Base-by-base conservation (phyloP, 306 rosid genomes). In the Prunus mume region DNA sequence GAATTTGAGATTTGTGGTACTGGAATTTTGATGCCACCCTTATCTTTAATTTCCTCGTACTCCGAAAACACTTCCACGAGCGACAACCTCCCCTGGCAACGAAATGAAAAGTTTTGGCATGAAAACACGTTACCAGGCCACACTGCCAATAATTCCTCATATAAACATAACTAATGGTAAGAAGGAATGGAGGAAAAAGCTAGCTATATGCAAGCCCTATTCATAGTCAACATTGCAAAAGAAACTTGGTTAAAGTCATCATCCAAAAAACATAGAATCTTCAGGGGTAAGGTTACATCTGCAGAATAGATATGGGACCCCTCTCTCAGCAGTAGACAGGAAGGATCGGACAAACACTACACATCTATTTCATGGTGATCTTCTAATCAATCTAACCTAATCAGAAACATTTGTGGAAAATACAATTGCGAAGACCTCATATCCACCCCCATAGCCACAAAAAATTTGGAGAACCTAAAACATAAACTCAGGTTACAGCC, bases 371-470 rank as follows among this genome's bases (percentile, higher is more conserved):
- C 77, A 45, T 66, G 46, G 34, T 65, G 34, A 68, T 38, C 17
- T 74, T 79, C 49, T 74, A 38, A 73, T 75, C 79, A 57, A 64
- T 24, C 80, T 49, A 45, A 84, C 77, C 12, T 69, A 86, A 76
- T 46, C 24, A 20, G 80, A 74, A 68, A 80, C 67, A 66, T 28
- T 38, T 11, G 77, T 74, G 78, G 64, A 73, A 83, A 10, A 71
- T 14, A 38, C 6, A 51, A 38, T 13, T 70, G 56, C 66, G 25
- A 9, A 82, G 49, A 57, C 66, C 70, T 46, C 78, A 81, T 41
- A 30, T 47, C 77, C 75, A 54, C 19, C 62, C 77, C 34, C 19
- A 43, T 28, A 27, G 86, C 80, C 71, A 73, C 83, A 77, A 43
- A 77, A 46, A 45, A 6, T 46, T 32, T 52, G 70, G 62, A 75